phyloP scores from a whole-genome alignment of 2,329 filamentous ascomycete genomes.

The Gaeumannomyces sp. region DNA sequence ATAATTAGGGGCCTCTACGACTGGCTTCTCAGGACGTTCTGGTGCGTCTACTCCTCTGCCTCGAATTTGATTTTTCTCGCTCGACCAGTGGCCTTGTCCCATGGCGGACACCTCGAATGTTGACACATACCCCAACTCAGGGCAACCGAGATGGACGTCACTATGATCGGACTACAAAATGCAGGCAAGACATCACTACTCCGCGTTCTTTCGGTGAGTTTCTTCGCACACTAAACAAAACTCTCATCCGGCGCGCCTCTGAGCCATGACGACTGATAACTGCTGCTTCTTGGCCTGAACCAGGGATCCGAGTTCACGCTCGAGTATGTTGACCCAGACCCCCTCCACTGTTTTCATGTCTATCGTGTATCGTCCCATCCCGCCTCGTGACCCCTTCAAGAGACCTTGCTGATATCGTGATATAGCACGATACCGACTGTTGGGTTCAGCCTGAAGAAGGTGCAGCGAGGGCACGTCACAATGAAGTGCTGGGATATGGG shows the following conservation, averaged over 20 bases:
- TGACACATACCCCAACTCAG: constrained; percentile 36
- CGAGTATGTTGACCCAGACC: constrained; percentile 65
- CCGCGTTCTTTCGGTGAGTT: constrained; percentile 85
- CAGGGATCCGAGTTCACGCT: constrained; percentile 98
- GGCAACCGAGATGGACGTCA: constrained; percentile 99
- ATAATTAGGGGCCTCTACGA: constrained; percentile 94
- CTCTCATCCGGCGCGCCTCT: not conserved
- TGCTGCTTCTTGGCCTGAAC: constrained; percentile 23
- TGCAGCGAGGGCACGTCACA: constrained; percentile 96
- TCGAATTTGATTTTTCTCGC: not conserved
- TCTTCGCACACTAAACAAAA: not conserved
- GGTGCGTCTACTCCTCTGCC: constrained; percentile 48
- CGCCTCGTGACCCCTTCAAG: constrained; percentile 12
- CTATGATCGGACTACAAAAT: constrained; percentile 97
- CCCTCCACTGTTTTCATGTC: constrained; percentile 10
- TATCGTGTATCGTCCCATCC: constrained; percentile 1
- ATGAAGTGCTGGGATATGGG: constrained; percentile 99
- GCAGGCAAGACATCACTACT: constrained; percentile 95
- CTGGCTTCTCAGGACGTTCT: constrained; percentile 96
- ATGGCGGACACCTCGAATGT: not conserved
- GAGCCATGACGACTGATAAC: constrained; percentile 9
- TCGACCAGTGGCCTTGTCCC: not conserved
- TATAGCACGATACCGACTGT: constrained; percentile 92
- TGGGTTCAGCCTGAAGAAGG: constrained; percentile 98
- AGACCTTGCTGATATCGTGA: not conserved